Evolutionary conservation across 225 moss, liverwort and hornwort species (phyloP), one percentile per base, ranked within the genome.

Genomic region (Physcomitrellopsis africana): DNA sequence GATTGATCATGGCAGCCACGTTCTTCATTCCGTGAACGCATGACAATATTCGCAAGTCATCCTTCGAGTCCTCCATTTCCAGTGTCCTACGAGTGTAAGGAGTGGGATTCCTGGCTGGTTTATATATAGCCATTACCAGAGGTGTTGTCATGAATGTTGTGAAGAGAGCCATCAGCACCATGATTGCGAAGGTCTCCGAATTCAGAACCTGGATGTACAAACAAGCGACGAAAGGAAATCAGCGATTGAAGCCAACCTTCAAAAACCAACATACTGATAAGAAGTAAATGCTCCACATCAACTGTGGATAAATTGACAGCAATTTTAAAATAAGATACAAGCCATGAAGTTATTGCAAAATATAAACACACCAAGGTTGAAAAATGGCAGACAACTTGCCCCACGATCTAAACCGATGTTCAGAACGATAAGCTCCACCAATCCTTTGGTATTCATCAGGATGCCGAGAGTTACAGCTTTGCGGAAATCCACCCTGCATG

Each of bases 361-460:
- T 5, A 51, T 15, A 51, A 11, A 15, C 5, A 51, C 12, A 11
- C 1, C 53, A 7, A 17, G n/a, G 6, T 16, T 15, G 53, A 6
- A 15, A 1, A 6, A 53, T n/a, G 12, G 12, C 51, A 53, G 19
- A 61, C 11, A 65, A 68, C 84, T 80, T 77, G 89, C 93, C 76
- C 88, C 89, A 46, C 89, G 84, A 62, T 92, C 92, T 75, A 87
- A 90, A 55, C 93, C 93, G 49, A 96, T 96, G 41, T 96, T 96
- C 65, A 96, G 79, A 9, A 96, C 93, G 56, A 93, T 96, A 13
- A 96, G 89, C 72, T 96, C 95, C 22, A 96, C 95, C 70, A 96
- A 81, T n/a, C 95, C 95, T 79, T 96, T 96, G 14, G 95, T 93
- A 45, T 93, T 96, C 95, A 96, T 96, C 43, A 96, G 69, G 11